Evolutionary conservation across 768 basidiomycete genomes (phyloP).

Genomic region (Scleroderma citrinum): DNA sequence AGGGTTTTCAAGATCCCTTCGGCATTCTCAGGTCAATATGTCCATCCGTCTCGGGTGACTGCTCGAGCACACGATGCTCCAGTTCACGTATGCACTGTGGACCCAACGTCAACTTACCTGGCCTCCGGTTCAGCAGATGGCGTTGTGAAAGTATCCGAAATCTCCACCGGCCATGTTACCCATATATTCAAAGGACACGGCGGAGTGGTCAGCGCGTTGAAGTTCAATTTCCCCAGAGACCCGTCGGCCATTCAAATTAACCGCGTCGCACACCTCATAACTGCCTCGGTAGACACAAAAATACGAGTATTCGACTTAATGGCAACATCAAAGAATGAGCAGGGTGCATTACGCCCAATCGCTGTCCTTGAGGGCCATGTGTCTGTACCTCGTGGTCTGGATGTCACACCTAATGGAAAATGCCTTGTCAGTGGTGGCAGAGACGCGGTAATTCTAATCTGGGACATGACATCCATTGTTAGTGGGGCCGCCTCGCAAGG

Average conservation of each 20-base stretch:
- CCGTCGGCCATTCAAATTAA: slow-evolving; percentile 41
- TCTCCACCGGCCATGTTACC: slow-evolving; percentile 80
- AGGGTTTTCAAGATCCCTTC: slow-evolving; percentile 78
- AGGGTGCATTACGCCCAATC: slow-evolving; percentile 56
- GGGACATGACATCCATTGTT: slow-evolving; percentile 56
- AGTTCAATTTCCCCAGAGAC: slow-evolving; percentile 74
- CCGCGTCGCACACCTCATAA: slow-evolving; percentile 72
- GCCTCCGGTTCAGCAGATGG: slow-evolving; percentile 97
- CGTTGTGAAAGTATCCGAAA: slow-evolving; percentile 95
- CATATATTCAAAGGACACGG: slow-evolving; percentile 96
- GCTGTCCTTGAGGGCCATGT: slow-evolving; percentile 93
- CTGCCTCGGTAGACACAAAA: slow-evolving; percentile 87
- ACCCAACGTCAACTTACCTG: slow-evolving; percentile 83
- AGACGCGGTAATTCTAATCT: slow-evolving; percentile 88
- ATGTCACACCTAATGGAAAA: slow-evolving; percentile 77
- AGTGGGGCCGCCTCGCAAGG: slow-evolving; percentile 20
- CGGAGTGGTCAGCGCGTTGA: slow-evolving; percentile 89
- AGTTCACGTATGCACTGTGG: slow-evolving; percentile 80
- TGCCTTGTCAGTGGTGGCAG: slow-evolving; percentile 90
- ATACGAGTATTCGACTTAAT: slow-evolving; percentile 90
- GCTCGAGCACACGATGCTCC: slow-evolving; percentile 90
- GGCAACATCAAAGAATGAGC: slow-evolving; percentile 51
- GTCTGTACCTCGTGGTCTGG: slow-evolving; percentile 88
- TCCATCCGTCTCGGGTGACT: slow-evolving; percentile 70
- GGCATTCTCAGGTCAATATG: slow-evolving; percentile 37